Evolutionary conservation across 2,329 filamentous ascomycete genomes (phyloP).

Genomic region (Sarocladium kiliense): DNA sequence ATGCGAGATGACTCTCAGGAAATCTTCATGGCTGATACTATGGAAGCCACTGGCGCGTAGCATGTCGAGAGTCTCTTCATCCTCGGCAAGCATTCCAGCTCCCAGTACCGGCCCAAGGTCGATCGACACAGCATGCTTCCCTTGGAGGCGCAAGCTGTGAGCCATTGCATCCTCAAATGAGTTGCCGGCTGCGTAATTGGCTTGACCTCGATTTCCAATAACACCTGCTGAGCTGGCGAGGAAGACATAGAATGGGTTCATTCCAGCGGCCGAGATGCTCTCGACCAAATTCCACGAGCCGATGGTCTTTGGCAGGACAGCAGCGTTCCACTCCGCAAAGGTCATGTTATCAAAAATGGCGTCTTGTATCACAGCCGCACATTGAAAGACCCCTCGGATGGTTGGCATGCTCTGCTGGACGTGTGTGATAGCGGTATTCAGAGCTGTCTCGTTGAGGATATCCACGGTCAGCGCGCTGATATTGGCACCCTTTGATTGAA

Average conservation of each 20-base stretch:
- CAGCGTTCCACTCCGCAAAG: slow-evolving; percentile 27
- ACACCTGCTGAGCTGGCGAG: slow-evolving; percentile 38
- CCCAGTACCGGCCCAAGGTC: slow-evolving; percentile 48
- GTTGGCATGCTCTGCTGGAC: slow-evolving; percentile 26
- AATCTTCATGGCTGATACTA: slow-evolving; percentile 45
- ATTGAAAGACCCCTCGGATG: slow-evolving; percentile 19
- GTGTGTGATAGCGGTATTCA: background rate
- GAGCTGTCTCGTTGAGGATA: slow-evolving; percentile 7
- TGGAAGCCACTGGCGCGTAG: slow-evolving; percentile 49
- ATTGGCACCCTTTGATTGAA: slow-evolving; percentile 26
- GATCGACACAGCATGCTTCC: slow-evolving; percentile 30
- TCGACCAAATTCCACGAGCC: slow-evolving; percentile 39
- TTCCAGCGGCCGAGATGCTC: background rate
- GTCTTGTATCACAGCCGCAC: slow-evolving; percentile 18
- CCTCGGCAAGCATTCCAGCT: slow-evolving; percentile 48
- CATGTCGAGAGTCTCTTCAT: slow-evolving; percentile 40
- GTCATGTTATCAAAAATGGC: slow-evolving; percentile 30
- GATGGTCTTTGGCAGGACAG: slow-evolving; percentile 32
- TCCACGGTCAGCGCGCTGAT: slow-evolving; percentile 33
- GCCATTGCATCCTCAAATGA: slow-evolving; percentile 29
- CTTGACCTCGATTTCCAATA: slow-evolving; percentile 28
- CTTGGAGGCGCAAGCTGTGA: slow-evolving; percentile 13
- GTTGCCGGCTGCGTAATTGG: slow-evolving; percentile 33
- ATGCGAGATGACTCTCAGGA: slow-evolving; percentile 39
- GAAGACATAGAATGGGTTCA: slow-evolving; percentile 32